These are phyloP conservation scores for Yamadazyma songkhlaensis DNA, from an alignment of 1,139 yeast genomes.

Conservation along the genomic window DNA sequence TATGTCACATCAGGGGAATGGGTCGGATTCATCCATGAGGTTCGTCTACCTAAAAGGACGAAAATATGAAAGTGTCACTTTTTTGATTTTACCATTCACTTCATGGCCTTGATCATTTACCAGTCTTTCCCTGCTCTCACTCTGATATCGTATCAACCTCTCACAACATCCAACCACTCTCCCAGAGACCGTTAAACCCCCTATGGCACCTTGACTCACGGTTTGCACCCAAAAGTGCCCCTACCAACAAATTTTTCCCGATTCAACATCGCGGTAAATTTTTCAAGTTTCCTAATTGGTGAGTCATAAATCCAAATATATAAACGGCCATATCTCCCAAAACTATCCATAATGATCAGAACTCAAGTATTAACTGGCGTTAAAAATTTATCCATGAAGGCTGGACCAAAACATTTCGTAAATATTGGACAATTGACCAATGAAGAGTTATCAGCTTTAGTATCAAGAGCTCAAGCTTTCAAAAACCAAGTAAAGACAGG, in stretches of 20 bases:
- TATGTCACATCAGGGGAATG: too few species aligned
- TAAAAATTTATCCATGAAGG: constrained; percentile 11
- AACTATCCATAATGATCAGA: constrained; percentile 4
- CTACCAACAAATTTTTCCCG: constrained; percentile 1
- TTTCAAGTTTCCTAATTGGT: constrained; percentile 16
- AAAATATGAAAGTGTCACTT: too few species aligned
- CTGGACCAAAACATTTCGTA: constrained; percentile 60
- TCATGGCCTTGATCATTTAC: too few species aligned
- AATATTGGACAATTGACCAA: constrained; percentile 74
- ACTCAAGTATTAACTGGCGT: constrained; percentile 2
- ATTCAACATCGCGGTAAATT: constrained; percentile 8
- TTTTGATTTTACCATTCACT: too few species aligned
- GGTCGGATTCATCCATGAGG: too few species aligned
- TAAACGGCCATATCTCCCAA: background rate
- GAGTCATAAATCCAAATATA: constrained; percentile 3
- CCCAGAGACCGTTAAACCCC: too few species aligned
- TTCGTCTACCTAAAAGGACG: too few species aligned
- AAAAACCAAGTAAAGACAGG: constrained; percentile 57
- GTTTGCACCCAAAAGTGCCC: too few species aligned
- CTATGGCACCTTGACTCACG: too few species aligned
- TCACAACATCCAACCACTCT: too few species aligned
- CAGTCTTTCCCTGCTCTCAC: too few species aligned
- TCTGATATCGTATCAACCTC: too few species aligned
- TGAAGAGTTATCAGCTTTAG: constrained; percentile 65
- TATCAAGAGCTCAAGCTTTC: constrained; percentile 62